Conservation (phyloP, 75 land plant genomes). For the Cryptomeria japonica region DNA sequence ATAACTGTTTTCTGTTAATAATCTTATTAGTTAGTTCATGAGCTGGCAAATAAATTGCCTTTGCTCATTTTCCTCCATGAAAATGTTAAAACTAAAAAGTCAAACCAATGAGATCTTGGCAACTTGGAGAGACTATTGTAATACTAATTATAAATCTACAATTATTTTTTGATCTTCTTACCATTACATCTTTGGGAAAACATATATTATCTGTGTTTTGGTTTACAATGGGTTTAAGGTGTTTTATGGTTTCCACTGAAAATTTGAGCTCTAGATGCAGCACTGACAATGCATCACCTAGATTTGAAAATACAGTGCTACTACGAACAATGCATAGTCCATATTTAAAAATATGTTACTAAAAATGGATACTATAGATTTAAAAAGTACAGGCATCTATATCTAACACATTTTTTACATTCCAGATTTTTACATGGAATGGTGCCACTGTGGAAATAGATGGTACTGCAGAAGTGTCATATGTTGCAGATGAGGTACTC, state of each 20-base stretch:
- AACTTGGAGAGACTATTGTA: background rate
- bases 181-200: background rate
- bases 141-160: background rate
- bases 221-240: background rate
- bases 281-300: too few species aligned
- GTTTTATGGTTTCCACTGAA: background rate
- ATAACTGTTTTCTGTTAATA: background rate
- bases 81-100: background rate
- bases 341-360: too few species aligned
- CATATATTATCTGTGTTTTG: background rate
- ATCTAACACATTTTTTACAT: background rate
- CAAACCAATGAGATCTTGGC: background rate
- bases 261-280: background rate
- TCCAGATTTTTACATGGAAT: constrained; percentile 93
- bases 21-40: background rate
- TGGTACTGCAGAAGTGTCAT: constrained; percentile 83
- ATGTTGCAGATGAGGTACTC: constrained; percentile 96
- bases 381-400: background rate
- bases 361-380: background rate
- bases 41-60: background rate
- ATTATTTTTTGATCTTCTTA: background rate
- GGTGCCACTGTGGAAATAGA: constrained; percentile 93
- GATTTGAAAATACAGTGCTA: constrained; percentile 2
- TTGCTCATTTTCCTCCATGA: background rate
- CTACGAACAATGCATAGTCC: background rate